A percentile compares a stretch with the other conserved stretches of the same genome.
phyloP scores from a whole-genome alignment of 805 yeast genomes.

The Pichia thaimueangensis region DNA sequence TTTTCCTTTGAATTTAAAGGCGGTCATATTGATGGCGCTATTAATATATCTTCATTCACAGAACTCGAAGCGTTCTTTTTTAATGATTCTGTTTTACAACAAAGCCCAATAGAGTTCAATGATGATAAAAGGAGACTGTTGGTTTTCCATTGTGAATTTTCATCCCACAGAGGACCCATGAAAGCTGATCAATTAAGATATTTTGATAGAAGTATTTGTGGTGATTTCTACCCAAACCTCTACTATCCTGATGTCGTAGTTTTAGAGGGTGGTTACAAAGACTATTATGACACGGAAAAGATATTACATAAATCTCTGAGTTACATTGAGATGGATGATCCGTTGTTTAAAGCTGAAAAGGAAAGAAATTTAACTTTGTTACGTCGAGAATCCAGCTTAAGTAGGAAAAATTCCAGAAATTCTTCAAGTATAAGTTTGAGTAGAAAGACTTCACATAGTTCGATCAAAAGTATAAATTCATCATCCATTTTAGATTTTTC shows the following conservation, averaged over 20 bases:
- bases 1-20: conserved; percentile 89
- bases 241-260: conserved; percentile 86
- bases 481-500: conserved; percentile 22
- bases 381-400: conserved; percentile 29
- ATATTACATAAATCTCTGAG: conserved; percentile 24
- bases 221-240: conserved; percentile 68
- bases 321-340: conserved; percentile 82
- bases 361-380: conserved; percentile 38
- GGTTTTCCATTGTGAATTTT: conserved; percentile 92
- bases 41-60: conserved; percentile 66
- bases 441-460: conserved; percentile 13
- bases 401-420: conserved; percentile 21
- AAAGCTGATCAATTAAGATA: conserved; percentile 84
- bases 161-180: conserved; percentile 88
- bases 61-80: conserved; percentile 57
- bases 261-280: conserved; percentile 86
- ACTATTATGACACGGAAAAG: conserved; percentile 52
- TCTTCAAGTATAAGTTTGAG: conserved; percentile 14
- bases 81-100: conserved; percentile 15
- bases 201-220: conserved; percentile 66
- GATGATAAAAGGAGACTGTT: conserved; percentile 39
- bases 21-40: conserved; percentile 83
- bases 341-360: conserved; percentile 40
- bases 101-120: conserved; percentile 22
- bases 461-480: conserved; percentile 16